Conservation (phyloP, 169 alveolate genomes). For the Nephromyces sp. region DNA sequence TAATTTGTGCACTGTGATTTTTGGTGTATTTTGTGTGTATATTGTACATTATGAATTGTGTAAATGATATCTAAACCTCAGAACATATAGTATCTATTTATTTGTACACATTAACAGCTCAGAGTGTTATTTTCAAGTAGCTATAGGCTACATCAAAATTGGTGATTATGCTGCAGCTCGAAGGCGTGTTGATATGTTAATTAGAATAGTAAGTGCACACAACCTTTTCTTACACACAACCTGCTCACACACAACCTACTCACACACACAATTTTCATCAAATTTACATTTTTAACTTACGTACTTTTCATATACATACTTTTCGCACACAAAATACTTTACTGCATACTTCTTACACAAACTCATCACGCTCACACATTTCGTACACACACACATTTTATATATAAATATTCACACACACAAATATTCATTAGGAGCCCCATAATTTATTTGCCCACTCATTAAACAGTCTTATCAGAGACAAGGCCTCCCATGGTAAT, state of each 20-base stretch:
- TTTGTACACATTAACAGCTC: no score
- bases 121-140: slow-evolving; percentile 30
- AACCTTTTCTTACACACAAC: no score
- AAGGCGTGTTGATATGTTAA: slow-evolving; percentile 32
- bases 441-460: slow-evolving; percentile 34
- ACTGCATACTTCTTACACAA: neutral
- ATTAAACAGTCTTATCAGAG: slow-evolving; percentile 33
- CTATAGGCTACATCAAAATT: slow-evolving; percentile 29
- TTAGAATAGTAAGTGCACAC: slow-evolving; percentile 19
- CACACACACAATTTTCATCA: neutral
- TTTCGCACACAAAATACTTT: neutral
- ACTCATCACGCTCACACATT: neutral
- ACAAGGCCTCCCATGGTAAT: slow-evolving; percentile 36
- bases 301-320: neutral
- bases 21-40: neutral
- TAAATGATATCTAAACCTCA: no score
- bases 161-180: slow-evolving; percentile 33
- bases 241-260: no score
- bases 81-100: no score
- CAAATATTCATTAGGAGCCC: slow-evolving; percentile 24
- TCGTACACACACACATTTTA: neutral
- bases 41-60: no score
- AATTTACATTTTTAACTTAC: neutral
- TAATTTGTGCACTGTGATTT: neutral
- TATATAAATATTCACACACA: neutral